Conservation (phyloP, 1,139 yeast species). For the Scheffersomyces titani region DNA sequence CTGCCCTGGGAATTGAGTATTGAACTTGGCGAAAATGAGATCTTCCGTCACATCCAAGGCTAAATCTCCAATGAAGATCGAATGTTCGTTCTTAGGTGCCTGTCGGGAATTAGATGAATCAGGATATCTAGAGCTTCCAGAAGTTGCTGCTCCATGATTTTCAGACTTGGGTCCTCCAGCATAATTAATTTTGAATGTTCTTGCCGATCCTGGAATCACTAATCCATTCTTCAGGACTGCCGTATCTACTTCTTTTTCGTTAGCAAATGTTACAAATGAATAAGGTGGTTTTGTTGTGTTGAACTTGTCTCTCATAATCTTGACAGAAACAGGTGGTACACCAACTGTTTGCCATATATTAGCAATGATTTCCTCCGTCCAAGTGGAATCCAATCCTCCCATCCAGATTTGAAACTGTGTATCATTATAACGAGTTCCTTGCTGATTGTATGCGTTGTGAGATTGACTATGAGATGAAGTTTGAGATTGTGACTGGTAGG, state of each 20-base stretch:
- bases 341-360: conserved; percentile 62
- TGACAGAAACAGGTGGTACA: conserved; percentile 36
- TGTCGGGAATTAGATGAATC: neutral
- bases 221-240: conserved; percentile 74
- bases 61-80: conserved; percentile 86
- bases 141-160: conserved; percentile 7
- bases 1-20: conserved; percentile 63
- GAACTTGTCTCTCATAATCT: conserved; percentile 41
- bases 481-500: neutral
- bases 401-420: conserved; percentile 62
- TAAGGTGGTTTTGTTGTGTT: conserved; percentile 55
- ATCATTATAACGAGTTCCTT: neutral
- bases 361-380: conserved; percentile 72
- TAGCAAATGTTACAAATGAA: conserved; percentile 82
- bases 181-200: conserved; percentile 77
- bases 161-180: conserved; percentile 56
- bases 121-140: conserved; percentile 14
- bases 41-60: conserved; percentile 77
- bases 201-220: conserved; percentile 58
- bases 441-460: neutral
- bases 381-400: conserved; percentile 90
- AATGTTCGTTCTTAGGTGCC: conserved; percentile 44
- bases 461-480: neutral
- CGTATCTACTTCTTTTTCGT: conserved; percentile 63
- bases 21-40: conserved; percentile 67